Evolutionary conservation across 1,139 yeast species (phyloP).

Genomic region (Wickerhamomyces sp.): DNA sequence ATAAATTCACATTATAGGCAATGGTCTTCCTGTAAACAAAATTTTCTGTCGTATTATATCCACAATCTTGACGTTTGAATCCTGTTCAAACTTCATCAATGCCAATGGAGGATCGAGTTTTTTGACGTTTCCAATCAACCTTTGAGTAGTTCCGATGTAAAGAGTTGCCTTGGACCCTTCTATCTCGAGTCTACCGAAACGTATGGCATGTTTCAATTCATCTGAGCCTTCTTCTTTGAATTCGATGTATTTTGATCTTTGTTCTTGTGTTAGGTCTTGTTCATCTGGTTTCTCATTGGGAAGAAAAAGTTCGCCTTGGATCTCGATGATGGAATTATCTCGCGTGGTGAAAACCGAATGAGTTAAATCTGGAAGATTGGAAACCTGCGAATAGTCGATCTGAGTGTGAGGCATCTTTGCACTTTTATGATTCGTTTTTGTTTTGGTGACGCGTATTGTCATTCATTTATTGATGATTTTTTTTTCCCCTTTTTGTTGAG

Average conservation of each 20-base stretch:
- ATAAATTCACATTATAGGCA: slow-evolving; percentile 58
- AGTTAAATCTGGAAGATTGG: slow-evolving; percentile 19
- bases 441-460: too few relatives aligned
- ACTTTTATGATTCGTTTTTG: not conserved
- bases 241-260: slow-evolving; percentile 14
- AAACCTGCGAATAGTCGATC: slow-evolving; percentile 31
- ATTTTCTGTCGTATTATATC: slow-evolving; percentile 55
- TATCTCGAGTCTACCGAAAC: slow-evolving; percentile 54
- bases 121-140: slow-evolving; percentile 54
- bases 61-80: slow-evolving; percentile 38
- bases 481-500: too few relatives aligned
- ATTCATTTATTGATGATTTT: too few relatives aligned
- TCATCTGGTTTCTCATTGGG: slow-evolving; percentile 38
- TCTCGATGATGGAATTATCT: slow-evolving; percentile 59
- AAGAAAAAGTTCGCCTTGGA: slow-evolving; percentile 63
- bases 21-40: slow-evolving; percentile 59
- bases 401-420: slow-evolving; percentile 23
- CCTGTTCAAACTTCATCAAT: slow-evolving; percentile 38
- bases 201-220: slow-evolving; percentile 42
- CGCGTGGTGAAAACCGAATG: slow-evolving; percentile 46
- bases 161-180: slow-evolving; percentile 50
- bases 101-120: slow-evolving; percentile 59
- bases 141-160: slow-evolving; percentile 60
- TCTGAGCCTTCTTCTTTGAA: slow-evolving; percentile 13
- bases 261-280: slow-evolving; percentile 23